phyloP scores from a whole-genome alignment of 345 rosid species.

The Firmiana major region DNA sequence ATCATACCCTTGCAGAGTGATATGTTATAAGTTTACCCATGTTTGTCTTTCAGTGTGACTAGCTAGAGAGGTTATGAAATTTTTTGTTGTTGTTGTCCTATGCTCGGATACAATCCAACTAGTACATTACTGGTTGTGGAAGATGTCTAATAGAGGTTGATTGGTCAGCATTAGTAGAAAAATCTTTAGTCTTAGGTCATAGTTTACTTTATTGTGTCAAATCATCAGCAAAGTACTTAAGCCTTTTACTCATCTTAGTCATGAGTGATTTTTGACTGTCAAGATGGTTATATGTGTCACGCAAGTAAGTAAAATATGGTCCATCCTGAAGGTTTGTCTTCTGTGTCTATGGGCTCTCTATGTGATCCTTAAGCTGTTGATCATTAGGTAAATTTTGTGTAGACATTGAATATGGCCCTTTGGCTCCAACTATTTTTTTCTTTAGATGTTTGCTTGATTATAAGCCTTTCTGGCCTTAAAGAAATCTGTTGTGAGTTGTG shows the following conservation, averaged over 20 bases:
- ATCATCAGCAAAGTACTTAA: background rate
- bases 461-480: background rate
- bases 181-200: background rate
- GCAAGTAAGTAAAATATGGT: background rate
- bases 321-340: background rate
- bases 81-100: background rate
- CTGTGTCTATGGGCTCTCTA: background rate
- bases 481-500: background rate
- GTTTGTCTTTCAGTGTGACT: background rate
- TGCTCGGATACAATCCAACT: background rate
- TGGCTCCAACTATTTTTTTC: background rate
- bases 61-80: background rate
- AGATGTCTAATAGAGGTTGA: background rate
- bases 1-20: background rate
- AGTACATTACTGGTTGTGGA: background rate
- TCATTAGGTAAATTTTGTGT: background rate
- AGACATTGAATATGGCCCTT: background rate
- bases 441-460: background rate
- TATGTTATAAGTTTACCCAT: background rate
- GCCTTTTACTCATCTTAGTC: background rate
- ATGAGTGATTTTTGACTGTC: background rate
- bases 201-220: background rate
- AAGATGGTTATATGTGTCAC: background rate
- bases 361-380: background rate
- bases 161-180: background rate